A percentile compares a stretch with the other conserved stretches of the same genome.
Evolutionary conservation across 192 early-diverging fungal species (phyloP).

Genomic region (Obelidium mucronatum): DNA sequence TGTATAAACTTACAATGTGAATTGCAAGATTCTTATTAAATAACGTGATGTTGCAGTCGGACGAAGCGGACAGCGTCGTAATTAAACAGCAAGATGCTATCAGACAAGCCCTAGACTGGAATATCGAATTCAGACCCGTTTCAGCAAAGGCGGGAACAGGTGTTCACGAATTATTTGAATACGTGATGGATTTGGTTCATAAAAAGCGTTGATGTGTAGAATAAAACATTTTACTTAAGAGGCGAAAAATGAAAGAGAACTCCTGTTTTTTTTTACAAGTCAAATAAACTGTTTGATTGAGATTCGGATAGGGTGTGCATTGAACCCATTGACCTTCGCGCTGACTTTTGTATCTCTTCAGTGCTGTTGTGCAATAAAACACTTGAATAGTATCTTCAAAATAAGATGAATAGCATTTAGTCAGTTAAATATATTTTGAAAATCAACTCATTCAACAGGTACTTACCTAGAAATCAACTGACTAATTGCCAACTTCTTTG

Average conservation of each 20-base stretch:
- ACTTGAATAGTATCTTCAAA: slow-evolving; percentile 34
- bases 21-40: neutral
- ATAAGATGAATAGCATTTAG: neutral
- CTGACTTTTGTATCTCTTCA: neutral
- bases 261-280: neutral
- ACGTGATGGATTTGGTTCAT: slow-evolving; percentile 17
- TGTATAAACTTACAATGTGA: neutral
- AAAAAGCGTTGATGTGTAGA: neutral
- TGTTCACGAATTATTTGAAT: slow-evolving; percentile 61
- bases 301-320: too few relatives aligned
- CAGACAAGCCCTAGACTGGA: slow-evolving; percentile 64
- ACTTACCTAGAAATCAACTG: slow-evolving; percentile 60
- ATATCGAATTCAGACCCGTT: slow-evolving; percentile 55
- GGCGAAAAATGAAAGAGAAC: neutral
- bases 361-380: slow-evolving; percentile 27
- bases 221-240: neutral
- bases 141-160: slow-evolving; percentile 61
- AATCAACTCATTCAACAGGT: neutral
- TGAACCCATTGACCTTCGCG: neutral
- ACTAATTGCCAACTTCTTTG: slow-evolving; percentile 49
- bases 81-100: slow-evolving; percentile 58
- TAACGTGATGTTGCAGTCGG: slow-evolving; percentile 38
- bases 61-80: slow-evolving; percentile 57
- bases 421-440: too few relatives aligned
- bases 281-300: too few relatives aligned